Percentiles rank a stretch among this genome's conserved stretches.
Evolutionary conservation across 495 filamentous ascomycete species (phyloP).

Genomic region (Zalerion maritima): DNA sequence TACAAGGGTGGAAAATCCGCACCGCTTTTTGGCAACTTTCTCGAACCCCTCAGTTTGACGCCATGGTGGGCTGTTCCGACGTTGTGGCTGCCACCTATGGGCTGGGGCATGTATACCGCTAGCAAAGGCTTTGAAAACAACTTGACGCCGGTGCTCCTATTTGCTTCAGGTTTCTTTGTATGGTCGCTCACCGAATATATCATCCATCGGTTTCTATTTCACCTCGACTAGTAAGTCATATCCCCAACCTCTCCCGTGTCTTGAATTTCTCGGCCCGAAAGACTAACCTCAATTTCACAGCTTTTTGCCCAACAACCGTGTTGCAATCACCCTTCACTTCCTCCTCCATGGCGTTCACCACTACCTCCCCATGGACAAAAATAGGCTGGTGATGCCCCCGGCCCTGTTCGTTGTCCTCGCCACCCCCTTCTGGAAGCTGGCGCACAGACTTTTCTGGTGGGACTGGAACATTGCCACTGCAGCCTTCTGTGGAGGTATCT

Average conservation of each 20-base stretch:
- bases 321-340: conserved; percentile 82
- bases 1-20: conserved; percentile 87
- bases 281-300: conserved; percentile 24
- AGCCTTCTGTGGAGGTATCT: conserved; percentile 79
- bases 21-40: conserved; percentile 92
- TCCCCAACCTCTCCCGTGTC: not conserved
- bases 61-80: conserved; percentile 82
- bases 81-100: conserved; percentile 72
- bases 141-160: conserved; percentile 37
- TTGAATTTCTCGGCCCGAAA: conserved; percentile 1
- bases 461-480: conserved; percentile 68
- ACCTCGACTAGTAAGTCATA: conserved; percentile 75
- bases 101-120: conserved; percentile 59
- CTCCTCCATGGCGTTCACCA: conserved; percentile 95
- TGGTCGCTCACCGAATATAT: conserved; percentile 90
- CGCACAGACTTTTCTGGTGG: conserved; percentile 69
- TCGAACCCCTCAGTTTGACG: conserved; percentile 88
- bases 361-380: conserved; percentile 96
- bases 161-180: conserved; percentile 47
- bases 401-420: conserved; percentile 76
- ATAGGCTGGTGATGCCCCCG: conserved; percentile 94
- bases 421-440: conserved; percentile 83
- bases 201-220: conserved; percentile 86
- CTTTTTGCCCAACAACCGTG: conserved; percentile 83
- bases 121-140: conserved; percentile 33